These are phyloP conservation scores for Mallotus repandus DNA, from an alignment of 441 rosid species.

Conservation along the genomic window DNA sequence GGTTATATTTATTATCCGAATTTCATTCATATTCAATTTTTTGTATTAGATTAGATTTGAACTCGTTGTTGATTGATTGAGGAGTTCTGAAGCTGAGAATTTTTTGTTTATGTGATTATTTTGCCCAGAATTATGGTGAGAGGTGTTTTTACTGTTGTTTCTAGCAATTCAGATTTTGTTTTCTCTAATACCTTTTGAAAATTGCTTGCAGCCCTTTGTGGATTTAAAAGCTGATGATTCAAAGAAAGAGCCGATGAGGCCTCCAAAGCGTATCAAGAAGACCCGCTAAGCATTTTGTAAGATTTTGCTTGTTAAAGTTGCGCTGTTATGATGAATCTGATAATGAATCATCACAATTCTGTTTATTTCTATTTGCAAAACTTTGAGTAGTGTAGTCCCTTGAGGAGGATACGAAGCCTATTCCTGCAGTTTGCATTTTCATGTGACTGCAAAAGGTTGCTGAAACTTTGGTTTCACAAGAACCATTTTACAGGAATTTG, in stretches of 20 bases:
- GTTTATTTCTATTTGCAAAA: neutral
- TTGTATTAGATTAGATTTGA: too few species aligned
- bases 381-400: neutral
- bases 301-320: conserved; percentile 8
- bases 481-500: neutral
- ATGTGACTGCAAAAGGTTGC: neutral
- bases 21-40: too few species aligned
- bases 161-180: too few species aligned
- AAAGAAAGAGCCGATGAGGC: conserved; percentile 56
- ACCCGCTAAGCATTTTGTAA: conserved; percentile 42
- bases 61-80: too few species aligned
- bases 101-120: too few species aligned
- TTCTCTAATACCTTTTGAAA: neutral
- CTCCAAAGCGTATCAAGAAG: conserved; percentile 67
- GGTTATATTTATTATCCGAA: conserved; percentile 30
- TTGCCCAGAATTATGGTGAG: too few species aligned
- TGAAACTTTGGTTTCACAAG: neutral
- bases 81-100: too few species aligned
- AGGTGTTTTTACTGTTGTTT: too few species aligned
- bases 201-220: conserved; percentile 59
- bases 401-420: neutral
- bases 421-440: neutral
- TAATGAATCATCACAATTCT: neutral
- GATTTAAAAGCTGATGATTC: conserved; percentile 50
- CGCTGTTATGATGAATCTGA: neutral